Evolutionary conservation across 1,284 basidiomycete species (phyloP), one percentile per base, ranked within the genome.

Genomic region (Leccinum fuscescens): DNA sequence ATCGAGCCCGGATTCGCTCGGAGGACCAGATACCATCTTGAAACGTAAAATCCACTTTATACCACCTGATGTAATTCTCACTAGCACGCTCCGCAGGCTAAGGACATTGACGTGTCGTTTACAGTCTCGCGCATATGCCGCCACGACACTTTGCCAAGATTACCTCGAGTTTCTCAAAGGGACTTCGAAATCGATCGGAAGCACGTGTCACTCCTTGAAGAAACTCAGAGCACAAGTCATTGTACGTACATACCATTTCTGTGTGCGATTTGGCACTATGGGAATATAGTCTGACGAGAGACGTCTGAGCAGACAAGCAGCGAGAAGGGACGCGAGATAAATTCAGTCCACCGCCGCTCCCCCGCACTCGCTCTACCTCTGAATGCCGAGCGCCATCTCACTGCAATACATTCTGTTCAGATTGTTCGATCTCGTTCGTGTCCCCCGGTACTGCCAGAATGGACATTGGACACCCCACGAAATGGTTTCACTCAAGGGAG

Each of bases 171-270:
- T 66, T 0, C 4, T 66, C 1, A 27, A 6, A 0, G 65, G 65
- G 0, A 66, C 65, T 3, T 66, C 66, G 7, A 6, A 3, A 1
- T 1, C 15, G 0, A 66, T 66, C 3, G 67, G 37, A 1, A 31
- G 5, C 0, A 22, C 50, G 0, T 68, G 58, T 12, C 7, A 6
- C 0, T 31, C 57, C 1, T 24, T 65, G 3, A 64, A 54, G 17
- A 31, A 48, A 12, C 55, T 66, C 0, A 52, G 44, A 8, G 66
- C 65, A 1, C 6, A 58, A 31, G 37, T 66, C 0, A 24, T 66
- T 0, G 65, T 68, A 6, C 3, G 63, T 27, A 27, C 27, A 27
- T 12, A 33, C 31, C 11, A 33, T 66, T 0, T 44, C 15, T 14
- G 7, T 44, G 15, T 46, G 7, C 9, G 14, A 27, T 14, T 42